A percentile compares a stretch with the other conserved stretches of the same genome.
Evolutionary conservation across 164 flowering plant species (phyloP).

Genomic region (Annona cherimola): DNA sequence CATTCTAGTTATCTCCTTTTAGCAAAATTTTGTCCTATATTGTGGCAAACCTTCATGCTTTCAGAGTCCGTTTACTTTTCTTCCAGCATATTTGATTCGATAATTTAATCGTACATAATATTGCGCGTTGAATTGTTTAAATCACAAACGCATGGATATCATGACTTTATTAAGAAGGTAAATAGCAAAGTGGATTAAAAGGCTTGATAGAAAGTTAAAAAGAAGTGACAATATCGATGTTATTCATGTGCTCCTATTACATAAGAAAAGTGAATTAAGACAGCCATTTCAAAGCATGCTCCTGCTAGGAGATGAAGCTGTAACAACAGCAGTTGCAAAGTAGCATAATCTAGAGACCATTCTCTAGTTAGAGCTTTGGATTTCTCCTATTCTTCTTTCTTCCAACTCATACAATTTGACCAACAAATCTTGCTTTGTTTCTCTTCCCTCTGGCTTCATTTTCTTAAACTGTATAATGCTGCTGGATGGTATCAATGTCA

Average conservation of each 20-base stretch:
- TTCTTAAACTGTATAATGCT: slow-evolving; percentile 62
- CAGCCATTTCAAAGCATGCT: background rate
- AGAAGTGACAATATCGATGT: background rate
- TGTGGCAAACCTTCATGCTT: no score
- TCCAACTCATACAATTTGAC: background rate
- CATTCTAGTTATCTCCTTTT: no score
- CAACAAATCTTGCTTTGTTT: background rate
- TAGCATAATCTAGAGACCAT: slow-evolving; percentile 6
- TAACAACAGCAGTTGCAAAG: slow-evolving; percentile 7
- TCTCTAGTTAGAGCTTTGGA: slow-evolving; percentile 6
- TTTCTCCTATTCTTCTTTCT: background rate
- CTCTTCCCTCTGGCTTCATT: background rate
- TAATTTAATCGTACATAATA: no score
- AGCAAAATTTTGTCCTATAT: no score
- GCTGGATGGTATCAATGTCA: slow-evolving; percentile 69
- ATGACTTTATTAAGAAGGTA: no score
- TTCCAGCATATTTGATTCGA: no score
- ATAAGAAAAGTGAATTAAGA: slow-evolving; percentile 4
- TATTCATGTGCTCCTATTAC: slow-evolving; percentile 10
- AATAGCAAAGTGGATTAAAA: no score
- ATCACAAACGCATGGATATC: no score
- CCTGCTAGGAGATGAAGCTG: slow-evolving; percentile 13
- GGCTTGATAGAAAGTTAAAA: background rate
- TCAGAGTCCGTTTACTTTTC: no score
- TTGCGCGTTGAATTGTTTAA: no score